phyloP scores from a whole-genome alignment of 305 asterid species.

The Fraxinus nigra region DNA sequence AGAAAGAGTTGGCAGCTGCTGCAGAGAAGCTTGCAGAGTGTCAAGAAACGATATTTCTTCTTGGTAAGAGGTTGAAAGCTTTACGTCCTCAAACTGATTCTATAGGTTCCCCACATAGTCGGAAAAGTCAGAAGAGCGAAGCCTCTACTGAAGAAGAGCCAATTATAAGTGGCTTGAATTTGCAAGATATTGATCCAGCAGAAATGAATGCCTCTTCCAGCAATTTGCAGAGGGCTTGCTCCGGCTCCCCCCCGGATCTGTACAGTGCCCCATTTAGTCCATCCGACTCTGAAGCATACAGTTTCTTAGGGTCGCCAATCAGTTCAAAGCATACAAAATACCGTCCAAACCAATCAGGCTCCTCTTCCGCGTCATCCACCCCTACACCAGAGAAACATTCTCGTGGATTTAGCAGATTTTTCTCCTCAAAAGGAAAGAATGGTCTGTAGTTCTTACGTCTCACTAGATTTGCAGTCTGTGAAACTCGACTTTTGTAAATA shows the following conservation, averaged over 20 bases:
- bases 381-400: conserved; percentile 81
- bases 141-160: conserved; percentile 45
- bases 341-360: conserved; percentile 60
- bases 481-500: conserved; percentile 43
- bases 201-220: conserved; percentile 45
- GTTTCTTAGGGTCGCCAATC: conserved; percentile 55
- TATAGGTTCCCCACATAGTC: conserved; percentile 34
- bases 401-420: conserved; percentile 87
- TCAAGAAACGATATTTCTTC: conserved; percentile 87
- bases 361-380: conserved; percentile 55
- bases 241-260: conserved; percentile 53
- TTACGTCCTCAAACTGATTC: conserved; percentile 66
- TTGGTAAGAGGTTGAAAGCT: conserved; percentile 74
- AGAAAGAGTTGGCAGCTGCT: conserved; percentile 77
- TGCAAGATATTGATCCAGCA: conserved; percentile 45
- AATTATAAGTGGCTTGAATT: conserved; percentile 44
- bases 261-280: conserved; percentile 49
- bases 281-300: conserved; percentile 57
- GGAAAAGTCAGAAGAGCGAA: conserved; percentile 43
- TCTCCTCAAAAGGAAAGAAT: conserved; percentile 65
- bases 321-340: conserved; percentile 50
- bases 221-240: conserved; percentile 42
- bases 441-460: conserved; percentile 32
- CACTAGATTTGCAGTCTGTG: conserved; percentile 13
- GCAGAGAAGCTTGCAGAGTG: conserved; percentile 90